Evolutionary conservation across 768 basidiomycete species (phyloP), one percentile per base, ranked within the genome.

Genomic region (Butyriboletus loyo): DNA sequence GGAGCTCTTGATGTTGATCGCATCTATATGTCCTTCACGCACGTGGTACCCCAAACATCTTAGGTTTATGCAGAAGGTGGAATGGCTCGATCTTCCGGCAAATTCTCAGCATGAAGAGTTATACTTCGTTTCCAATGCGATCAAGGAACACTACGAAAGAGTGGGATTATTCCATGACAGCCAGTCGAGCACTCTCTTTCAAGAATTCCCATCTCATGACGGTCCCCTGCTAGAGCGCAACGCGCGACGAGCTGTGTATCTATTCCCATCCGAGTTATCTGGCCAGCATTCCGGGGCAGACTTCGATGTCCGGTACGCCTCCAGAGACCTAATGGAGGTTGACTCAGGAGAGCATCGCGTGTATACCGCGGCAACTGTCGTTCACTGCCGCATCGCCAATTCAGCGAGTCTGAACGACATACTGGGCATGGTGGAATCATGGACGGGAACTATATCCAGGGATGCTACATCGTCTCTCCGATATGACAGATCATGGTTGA

Each of bases 1-100:
- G 4, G 50, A 59, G 15, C 61, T 76, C 30, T 60, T 81, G 11
- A 46, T 48, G 9, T 52, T 57, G 30, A 75, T 79, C 28, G 55
- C 58, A 13, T 52, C 57, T 5, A 56, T 80, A 15, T 69, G 64
- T n/a, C 73, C 77, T 1, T 15, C 17, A 4, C 59, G 76, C 10
- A 43, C 45, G 3, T 80, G 69, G 58, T 74, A 77, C 57, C 77
- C 78, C 0, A 5, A 22, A 9, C 67, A 75, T 37, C 59, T 72
- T 14, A 56, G 34, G 9, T 59, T 54, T 21, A 80, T 79, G 77
- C 72, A 80, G 54, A 66, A 55, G 3, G 69, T 77, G 0, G 27
- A 62, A 4, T 61, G 77, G 78, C 49, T 21, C 24, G 13, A 47
- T 17, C 53, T 63, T 48, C 48, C 58, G 6, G 17, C 60, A 2